Evolutionary conservation across 345 rosid genomes (phyloP).

Genomic region (Arabidopsis suecica): DNA sequence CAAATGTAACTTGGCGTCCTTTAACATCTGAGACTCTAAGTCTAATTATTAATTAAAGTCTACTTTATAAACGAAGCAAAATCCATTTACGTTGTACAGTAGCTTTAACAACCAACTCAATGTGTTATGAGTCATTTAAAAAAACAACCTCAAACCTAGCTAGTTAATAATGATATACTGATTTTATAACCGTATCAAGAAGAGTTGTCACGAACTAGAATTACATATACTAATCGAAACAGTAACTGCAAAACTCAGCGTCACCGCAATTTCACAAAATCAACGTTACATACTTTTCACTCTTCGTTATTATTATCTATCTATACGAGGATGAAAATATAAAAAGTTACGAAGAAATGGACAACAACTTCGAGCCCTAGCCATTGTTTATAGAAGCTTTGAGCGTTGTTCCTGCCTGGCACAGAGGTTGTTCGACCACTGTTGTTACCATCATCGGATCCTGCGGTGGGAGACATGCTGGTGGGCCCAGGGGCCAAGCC

Average conservation of each 20-base stretch:
- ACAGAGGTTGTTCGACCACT: constrained; percentile 23
- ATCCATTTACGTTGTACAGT: neutral
- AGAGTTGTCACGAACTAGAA: constrained; percentile 21
- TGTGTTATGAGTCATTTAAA: neutral
- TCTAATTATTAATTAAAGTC: neutral
- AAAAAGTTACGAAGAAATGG: neutral
- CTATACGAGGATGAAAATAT: neutral
- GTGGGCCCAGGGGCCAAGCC: constrained; percentile 34
- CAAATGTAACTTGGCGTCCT: neutral
- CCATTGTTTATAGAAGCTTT: constrained; percentile 25
- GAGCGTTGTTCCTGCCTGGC: constrained; percentile 35
- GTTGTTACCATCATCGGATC: constrained; percentile 13
- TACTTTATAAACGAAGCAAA: neutral
- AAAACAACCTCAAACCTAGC: neutral
- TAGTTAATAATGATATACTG: too few relatives aligned
- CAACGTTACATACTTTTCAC: constrained; percentile 4
- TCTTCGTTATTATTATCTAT: neutral
- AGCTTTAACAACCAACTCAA: neutral
- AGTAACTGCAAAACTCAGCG: neutral
- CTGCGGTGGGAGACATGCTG: constrained; percentile 32
- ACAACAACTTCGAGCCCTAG: constrained; percentile 23
- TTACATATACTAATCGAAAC: neutral
- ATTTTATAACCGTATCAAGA: neutral
- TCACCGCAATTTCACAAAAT: constrained; percentile 12
- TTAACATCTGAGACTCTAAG: too few relatives aligned